Evolutionary conservation across 2,329 filamentous ascomycete species (phyloP), one percentile per base, ranked within the genome.

Genomic region (Orbilia quercus): DNA sequence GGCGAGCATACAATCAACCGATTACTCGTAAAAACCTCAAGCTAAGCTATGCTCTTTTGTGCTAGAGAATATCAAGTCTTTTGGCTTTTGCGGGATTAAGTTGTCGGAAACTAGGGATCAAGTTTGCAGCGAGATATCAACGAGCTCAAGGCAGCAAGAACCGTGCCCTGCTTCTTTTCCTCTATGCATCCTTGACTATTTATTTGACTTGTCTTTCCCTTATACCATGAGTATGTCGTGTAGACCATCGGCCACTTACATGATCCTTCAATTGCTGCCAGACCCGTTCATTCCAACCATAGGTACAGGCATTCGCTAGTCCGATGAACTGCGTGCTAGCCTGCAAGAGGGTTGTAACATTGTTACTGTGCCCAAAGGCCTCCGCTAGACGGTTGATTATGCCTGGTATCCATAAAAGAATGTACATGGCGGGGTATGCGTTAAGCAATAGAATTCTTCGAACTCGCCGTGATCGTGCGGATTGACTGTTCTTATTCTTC

Each of bases 301-400:
- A 82, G 0, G 80, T 81, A n/a, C 81, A 50, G 2, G 81, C 80
- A 60, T 82, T 82, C 1, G 80, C 81, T 5, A 81, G 57, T 0
- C 80, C 80, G n/a, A 82, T 77, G 45, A 78, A 82, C 65, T 81
- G 80, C 9, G 80, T 81, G 45, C 78, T 79, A n/a, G 78, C 77
- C 70, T 82, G 81, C 57, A 80, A 57, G 7, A 80, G 76, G 20
- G 79, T 53, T 66, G 77, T 76, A 2, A 72, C 70, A 57, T 57
- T 63, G n/a, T 70, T 78, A 0, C 59, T 47, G 16, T 74, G 48
- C 5, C 75, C 79, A 3, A 77, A 75, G 18, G 75, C 77, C 75
- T 80, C 80, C 42, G 75, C 76, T 22, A 79, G 58, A 23, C 79
- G 78, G 75, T 81, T 82, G 34, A 76, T 64, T 57, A 82, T 78